Evolutionary conservation across 768 basidiomycete species (phyloP), one percentile per base, ranked within the genome.

Genomic region (Trametes meyenii): DNA sequence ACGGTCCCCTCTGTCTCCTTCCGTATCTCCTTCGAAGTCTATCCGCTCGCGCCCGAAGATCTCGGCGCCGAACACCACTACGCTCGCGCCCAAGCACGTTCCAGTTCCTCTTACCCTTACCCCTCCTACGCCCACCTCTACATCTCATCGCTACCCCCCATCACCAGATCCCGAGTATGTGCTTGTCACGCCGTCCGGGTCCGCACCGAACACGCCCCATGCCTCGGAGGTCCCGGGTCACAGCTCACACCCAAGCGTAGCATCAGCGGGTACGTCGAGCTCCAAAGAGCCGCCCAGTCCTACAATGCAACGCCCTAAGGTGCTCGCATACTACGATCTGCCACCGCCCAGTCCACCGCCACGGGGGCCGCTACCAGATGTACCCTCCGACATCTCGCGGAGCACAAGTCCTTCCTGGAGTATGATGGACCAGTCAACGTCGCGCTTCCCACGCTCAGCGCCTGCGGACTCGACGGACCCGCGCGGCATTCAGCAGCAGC

Each of bases 281-380:
- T 56, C 55, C n/a, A 54, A 49, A n/a, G 55, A 45, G 11, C 58
- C 60, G 44, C 66, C 43, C 53, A 67, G 45, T 43, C 64, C 52
- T 48, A 43, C 49, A 43, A 49, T 38, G 17, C 48, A 48, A n/a
- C 65, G 69, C 13, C 64, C 69, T 10, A 63, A 67, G 26, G 61
- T 63, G 29, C 59, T 70, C n/a, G 69, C 62, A 3, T 66, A 67
- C 44, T 70, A 68, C 48, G 66, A 66, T 36, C 60, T 70, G 12
- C 69, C 69, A 33, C 69, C 69, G 6, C 69, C 67, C 16, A 68
- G 66, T 26, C 69, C 69, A 11, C 69, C 69, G n/a, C 69, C 69
- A 5, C 58, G 61, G 23, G 67, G 69, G 1, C 69, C 69, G 16
- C 50, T 70, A 16, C 69, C 69, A 13, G 66, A 67, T 14, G 64